Evolutionary conservation across 805 yeast genomes (phyloP).

Genomic region (Kazachstania martiniae): DNA sequence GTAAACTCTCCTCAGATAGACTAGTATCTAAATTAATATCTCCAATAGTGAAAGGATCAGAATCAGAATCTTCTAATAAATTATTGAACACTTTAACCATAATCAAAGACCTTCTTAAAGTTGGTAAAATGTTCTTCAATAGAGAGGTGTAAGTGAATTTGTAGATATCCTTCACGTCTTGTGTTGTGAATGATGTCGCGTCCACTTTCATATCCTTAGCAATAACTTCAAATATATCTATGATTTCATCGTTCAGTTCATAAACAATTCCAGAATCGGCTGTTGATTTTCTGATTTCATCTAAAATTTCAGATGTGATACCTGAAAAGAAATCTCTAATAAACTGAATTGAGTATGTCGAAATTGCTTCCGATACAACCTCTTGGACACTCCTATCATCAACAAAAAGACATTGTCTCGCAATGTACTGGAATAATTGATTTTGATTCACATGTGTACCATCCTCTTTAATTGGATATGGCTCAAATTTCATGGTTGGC

Average conservation of each 20-base stretch:
- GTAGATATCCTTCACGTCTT: slow-evolving; percentile 1
- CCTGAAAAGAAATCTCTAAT: slow-evolving; percentile 7
- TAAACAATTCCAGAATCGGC: slow-evolving; percentile 3
- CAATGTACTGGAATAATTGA: slow-evolving; percentile 24
- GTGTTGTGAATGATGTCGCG: background rate
- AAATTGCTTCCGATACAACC: slow-evolving; percentile 10
- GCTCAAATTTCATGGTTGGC: slow-evolving; percentile 12
- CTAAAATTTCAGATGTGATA: slow-evolving; percentile 1
- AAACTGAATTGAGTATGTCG: slow-evolving; percentile 9
- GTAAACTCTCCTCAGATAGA: background rate
- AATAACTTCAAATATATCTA: background rate
- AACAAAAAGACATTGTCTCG: slow-evolving; percentile 13
- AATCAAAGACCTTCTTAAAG: slow-evolving; percentile 23
- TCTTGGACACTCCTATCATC: slow-evolving; percentile 10
- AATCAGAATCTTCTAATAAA: slow-evolving; percentile 19
- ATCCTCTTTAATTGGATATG: slow-evolving; percentile 9
- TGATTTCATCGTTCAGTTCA: too few species aligned
- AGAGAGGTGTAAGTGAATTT: slow-evolving; percentile 16
- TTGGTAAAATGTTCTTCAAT: slow-evolving; percentile 16
- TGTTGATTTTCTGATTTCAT: slow-evolving; percentile 4
- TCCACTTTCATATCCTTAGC: background rate
- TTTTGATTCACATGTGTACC: slow-evolving; percentile 11
- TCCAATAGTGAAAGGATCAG: slow-evolving; percentile 15
- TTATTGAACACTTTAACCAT: slow-evolving; percentile 26
- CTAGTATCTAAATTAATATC: slow-evolving; percentile 14